Conservation (phyloP, 2,329 filamentous ascomycete genomes). For the Alternaria sp. region DNA sequence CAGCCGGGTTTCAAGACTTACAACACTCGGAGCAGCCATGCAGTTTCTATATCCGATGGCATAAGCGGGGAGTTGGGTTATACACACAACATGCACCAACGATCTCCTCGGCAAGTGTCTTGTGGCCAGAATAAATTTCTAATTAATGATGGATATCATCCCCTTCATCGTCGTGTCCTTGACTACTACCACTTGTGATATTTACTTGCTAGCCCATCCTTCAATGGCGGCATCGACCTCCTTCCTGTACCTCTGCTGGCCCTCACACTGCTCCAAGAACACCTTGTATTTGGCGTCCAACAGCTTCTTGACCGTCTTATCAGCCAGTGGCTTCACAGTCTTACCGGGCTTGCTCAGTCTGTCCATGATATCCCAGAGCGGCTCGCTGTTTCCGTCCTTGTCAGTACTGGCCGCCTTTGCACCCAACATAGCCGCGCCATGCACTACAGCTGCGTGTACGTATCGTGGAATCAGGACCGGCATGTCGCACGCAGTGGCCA, state of each 20-base stretch:
- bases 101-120: conserved; percentile 1
- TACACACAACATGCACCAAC: neutral
- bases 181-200: neutral
- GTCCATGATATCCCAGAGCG: conserved; percentile 96
- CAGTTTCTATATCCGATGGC: conserved; percentile 2
- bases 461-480: conserved; percentile 93
- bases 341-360: conserved; percentile 94
- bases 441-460: conserved; percentile 92
- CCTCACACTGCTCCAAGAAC: conserved; percentile 90
- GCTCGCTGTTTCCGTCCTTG: conserved; percentile 78
- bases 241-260: conserved; percentile 81
- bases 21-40: neutral
- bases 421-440: conserved; percentile 97
- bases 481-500: conserved; percentile 89
- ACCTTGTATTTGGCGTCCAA: conserved; percentile 90
- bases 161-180: neutral
- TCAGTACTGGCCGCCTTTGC: conserved; percentile 93
- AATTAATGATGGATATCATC: conserved; percentile 1
- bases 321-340: conserved; percentile 75
- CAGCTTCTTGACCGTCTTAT: conserved; percentile 77
- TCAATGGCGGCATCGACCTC: conserved; percentile 69
- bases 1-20: neutral
- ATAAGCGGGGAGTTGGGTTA: conserved; percentile 1
- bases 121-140: conserved; percentile 7
- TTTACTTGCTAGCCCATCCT: conserved; percentile 33